Conservation (phyloP, 2,329 filamentous ascomycete species). For the Volutella citrinella region DNA sequence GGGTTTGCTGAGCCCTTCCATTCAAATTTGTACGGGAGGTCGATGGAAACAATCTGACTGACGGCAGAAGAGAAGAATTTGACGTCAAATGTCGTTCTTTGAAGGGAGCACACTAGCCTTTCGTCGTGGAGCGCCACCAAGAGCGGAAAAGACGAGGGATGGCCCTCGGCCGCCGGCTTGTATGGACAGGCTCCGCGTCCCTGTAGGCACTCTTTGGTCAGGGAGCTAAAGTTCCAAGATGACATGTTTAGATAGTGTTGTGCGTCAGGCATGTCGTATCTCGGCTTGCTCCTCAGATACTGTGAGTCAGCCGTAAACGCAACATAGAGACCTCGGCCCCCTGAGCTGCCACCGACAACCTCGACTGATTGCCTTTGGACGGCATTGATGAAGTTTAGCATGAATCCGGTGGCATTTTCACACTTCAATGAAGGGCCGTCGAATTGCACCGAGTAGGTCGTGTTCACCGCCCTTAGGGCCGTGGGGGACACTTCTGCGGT, state of each 20-base stretch:
- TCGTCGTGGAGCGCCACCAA: background rate
- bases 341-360: background rate
- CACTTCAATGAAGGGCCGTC: background rate
- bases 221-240: background rate
- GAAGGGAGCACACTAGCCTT: background rate
- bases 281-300: background rate
- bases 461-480: background rate
- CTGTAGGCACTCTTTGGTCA: background rate
- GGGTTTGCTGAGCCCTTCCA: background rate
- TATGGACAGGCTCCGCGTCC: constrained; percentile 1
- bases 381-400: background rate
- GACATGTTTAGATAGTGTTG: constrained; percentile 1
- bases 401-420: background rate
- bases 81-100: background rate
- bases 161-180: background rate
- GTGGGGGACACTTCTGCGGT: background rate
- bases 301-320: background rate
- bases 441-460: background rate
- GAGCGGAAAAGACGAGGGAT: background rate
- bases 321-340: background rate
- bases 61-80: background rate
- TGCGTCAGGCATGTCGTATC: too few relatives aligned
- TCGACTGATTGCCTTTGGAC: background rate
- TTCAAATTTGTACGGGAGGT: background rate
- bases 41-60: background rate